Base-by-base conservation (phyloP, 2,329 filamentous ascomycete species). In the Thielaviopsis punctulata region DNA sequence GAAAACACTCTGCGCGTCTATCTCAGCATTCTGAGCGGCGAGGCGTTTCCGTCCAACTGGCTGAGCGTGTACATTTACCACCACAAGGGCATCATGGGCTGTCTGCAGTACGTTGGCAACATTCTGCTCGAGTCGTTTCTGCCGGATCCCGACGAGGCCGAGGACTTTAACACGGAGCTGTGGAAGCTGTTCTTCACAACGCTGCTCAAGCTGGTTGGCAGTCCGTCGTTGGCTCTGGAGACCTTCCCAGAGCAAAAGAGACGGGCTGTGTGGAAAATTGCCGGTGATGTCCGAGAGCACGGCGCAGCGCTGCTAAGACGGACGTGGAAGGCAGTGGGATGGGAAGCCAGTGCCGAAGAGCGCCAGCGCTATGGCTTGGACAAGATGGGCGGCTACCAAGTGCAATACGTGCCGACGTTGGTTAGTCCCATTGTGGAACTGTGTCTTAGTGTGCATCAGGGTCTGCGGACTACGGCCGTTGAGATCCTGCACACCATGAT, bases 401-500 rank as follows among this genome's bases (percentile, higher is more conserved):
- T 98, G 19, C 92, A 96, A 67, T 98, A 96, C 64, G 92, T 98
- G 25, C 92, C 93, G 5, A 82, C 84, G 12, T 74, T 98, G 5
- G 88, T 98, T 7, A 83, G 84, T 1, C 88, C 89, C 0, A 92
- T 96, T 49, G 85, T 96, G 22, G 87, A 93, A 65, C 75, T 98
- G 9, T 98, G 92, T 62, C 73, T 98, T 52, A 96, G 90, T 62
- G 88, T 96, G 3, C 92, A 98, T 59, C 87, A 94, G 64, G 89
- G 89, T 3, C 70, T 98, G 53, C 79, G 92, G 55, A 80, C 79
- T 57, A 92, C 94, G 65, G 92, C 90, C 0, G 88, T 95, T 25
- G 86, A 95, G 63, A 85, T 98, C 19, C 68, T 98, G 56, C 88
- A 95, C 64, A 94, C 88, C 2, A 98, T 98, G 92, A 94, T 98